Conservation (phyloP, 140 eudicot species). For the Flaveria floridana region DNA sequence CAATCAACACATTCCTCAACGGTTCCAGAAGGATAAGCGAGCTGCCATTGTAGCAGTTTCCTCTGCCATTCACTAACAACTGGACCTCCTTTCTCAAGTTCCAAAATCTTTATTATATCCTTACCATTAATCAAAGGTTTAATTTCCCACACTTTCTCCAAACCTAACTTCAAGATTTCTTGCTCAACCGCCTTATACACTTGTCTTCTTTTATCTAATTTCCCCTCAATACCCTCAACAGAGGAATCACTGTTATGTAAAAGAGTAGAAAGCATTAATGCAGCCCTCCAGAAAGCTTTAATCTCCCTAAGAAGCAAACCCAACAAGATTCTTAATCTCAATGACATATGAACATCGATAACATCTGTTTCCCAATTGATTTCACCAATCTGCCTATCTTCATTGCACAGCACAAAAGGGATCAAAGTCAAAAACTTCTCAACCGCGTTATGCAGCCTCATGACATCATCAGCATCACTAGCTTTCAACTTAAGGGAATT, state of each 20-base stretch:
- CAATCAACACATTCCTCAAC: slow-evolving; percentile 75
- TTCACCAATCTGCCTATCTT: slow-evolving; percentile 39
- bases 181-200: slow-evolving; percentile 47
- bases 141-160: slow-evolving; percentile 78
- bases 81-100: slow-evolving; percentile 74
- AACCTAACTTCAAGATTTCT: slow-evolving; percentile 45
- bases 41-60: slow-evolving; percentile 84
- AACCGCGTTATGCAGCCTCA: slow-evolving; percentile 38
- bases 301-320: slow-evolving; percentile 82
- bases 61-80: slow-evolving; percentile 72
- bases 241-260: slow-evolving; percentile 39
- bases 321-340: slow-evolving; percentile 54
- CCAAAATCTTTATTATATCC: slow-evolving; percentile 68
- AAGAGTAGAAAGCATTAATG: slow-evolving; percentile 55
- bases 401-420: slow-evolving; percentile 43
- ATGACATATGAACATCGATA: slow-evolving; percentile 51
- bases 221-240: slow-evolving; percentile 22
- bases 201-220: slow-evolving; percentile 46
- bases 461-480: slow-evolving; percentile 75
- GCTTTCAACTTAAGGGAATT: slow-evolving; percentile 76
- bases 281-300: slow-evolving; percentile 79
- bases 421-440: slow-evolving; percentile 58
- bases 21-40: slow-evolving; percentile 70
- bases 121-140: slow-evolving; percentile 79
- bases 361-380: slow-evolving; percentile 42